Evolutionary conservation across 2,329 filamentous ascomycete genomes (phyloP).

Genomic region (Cephalotrichum gorgonifer): DNA sequence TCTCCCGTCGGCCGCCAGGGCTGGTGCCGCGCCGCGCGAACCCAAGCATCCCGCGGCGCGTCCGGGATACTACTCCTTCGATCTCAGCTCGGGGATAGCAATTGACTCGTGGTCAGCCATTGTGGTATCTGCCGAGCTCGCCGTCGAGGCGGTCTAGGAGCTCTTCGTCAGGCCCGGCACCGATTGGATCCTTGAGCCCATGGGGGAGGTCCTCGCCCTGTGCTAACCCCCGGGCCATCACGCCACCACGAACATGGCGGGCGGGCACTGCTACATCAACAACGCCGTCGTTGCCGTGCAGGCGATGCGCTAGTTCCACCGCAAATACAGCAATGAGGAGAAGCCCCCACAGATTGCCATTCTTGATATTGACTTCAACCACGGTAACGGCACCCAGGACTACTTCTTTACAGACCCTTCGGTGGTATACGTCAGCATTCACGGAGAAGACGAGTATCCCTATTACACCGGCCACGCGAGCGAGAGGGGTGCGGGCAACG

Average conservation of each 20-base stretch:
- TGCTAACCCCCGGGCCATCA: conserved; percentile 17
- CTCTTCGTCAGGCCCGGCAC: background rate
- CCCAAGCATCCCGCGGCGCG: conserved; percentile 11
- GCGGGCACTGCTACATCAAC: conserved; percentile 18
- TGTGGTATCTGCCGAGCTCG: conserved; percentile 12
- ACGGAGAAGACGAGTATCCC: conserved; percentile 21
- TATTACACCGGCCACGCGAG: conserved; percentile 14
- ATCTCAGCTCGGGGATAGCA: conserved; percentile 12
- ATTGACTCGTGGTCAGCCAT: conserved; percentile 12
- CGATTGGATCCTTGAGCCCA: background rate
- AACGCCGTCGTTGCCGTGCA: conserved; percentile 14
- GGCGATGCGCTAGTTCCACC: conserved; percentile 9
- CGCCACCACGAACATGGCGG: conserved; percentile 13
- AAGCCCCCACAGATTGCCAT: conserved; percentile 10
- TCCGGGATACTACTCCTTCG: conserved; percentile 14
- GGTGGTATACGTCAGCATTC: conserved; percentile 20
- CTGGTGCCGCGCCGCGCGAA: background rate
- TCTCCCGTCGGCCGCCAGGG: conserved; percentile 2
- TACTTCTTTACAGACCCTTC: conserved; percentile 17
- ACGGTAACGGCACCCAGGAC: conserved; percentile 17
- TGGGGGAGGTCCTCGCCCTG: conserved; percentile 10
- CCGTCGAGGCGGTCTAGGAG: conserved; percentile 8
- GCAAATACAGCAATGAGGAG: background rate
- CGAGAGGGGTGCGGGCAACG: conserved; percentile 11
- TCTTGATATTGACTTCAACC: conserved; percentile 17